Conservation (phyloP, 768 basidiomycete species). For the Cubamyces lactineus region DNA sequence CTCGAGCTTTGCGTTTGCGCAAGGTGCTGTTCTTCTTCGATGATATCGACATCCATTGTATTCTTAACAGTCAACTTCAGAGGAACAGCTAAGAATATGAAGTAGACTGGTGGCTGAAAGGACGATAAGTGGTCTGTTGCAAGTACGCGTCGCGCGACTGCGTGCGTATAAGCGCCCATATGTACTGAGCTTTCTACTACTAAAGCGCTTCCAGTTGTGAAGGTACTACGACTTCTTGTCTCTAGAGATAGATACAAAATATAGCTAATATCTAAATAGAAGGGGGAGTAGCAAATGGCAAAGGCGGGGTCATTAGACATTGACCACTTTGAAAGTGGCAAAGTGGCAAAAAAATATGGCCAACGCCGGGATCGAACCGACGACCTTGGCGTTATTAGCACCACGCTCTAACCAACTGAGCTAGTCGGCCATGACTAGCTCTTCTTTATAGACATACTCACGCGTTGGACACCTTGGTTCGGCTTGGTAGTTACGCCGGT, state of each 20-base stretch:
- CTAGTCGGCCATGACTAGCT: slow-evolving; percentile 83
- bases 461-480: too few relatives aligned
- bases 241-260: too few relatives aligned
- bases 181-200: too few relatives aligned
- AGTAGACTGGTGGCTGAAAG: not conserved
- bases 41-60: slow-evolving; percentile 22
- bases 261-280: too few relatives aligned
- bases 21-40: slow-evolving; percentile 8
- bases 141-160: slow-evolving; percentile 3
- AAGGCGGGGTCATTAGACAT: too few relatives aligned
- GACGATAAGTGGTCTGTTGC: not conserved
- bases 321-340: too few relatives aligned
- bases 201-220: too few relatives aligned
- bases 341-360: slow-evolving; percentile 19
- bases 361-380: slow-evolving; percentile 32
- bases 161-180: slow-evolving; percentile 4
- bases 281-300: too few relatives aligned
- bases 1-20: not conserved
- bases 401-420: slow-evolving; percentile 95
- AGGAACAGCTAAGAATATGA: not conserved
- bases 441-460: too few relatives aligned
- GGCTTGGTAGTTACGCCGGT: too few relatives aligned
- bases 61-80: not conserved
- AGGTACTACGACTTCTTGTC: too few relatives aligned
- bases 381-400: slow-evolving; percentile 58